Evolutionary conservation across 2,329 filamentous ascomycete species (phyloP).

Genomic region (Torrubiella hemipterigena): DNA sequence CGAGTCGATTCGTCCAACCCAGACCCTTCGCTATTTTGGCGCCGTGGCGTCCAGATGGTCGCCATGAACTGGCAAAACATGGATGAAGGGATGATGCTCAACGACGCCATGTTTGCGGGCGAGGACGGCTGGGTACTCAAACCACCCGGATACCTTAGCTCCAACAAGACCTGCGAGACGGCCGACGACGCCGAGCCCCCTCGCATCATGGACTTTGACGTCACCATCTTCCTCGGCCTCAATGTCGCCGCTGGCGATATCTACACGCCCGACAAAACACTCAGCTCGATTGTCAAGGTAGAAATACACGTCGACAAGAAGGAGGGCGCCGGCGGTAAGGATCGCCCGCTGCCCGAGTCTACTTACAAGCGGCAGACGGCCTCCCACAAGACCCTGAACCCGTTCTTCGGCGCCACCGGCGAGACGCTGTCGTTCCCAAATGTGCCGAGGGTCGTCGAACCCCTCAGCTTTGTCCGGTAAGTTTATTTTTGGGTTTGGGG

Average conservation of each 20-base stretch:
- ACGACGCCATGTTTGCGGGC: slow-evolving; percentile 92
- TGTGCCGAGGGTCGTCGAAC: slow-evolving; percentile 48
- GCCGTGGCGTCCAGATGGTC: slow-evolving; percentile 91
- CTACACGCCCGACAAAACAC: slow-evolving; percentile 17
- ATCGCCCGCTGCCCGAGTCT: slow-evolving; percentile 28
- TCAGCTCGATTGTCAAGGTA: slow-evolving; percentile 66
- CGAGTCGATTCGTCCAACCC: slow-evolving; percentile 87
- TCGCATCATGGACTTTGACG: slow-evolving; percentile 50
- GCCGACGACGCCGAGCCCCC: slow-evolving; percentile 34
- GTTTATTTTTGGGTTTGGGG: slow-evolving; percentile 14
- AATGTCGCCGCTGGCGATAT: slow-evolving; percentile 16
- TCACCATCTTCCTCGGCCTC: slow-evolving; percentile 47
- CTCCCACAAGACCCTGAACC: slow-evolving; percentile 45
- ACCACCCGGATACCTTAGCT: slow-evolving; percentile 57
- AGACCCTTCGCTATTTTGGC: slow-evolving; percentile 84
- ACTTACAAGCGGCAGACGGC: slow-evolving; percentile 49
- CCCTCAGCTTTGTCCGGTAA: slow-evolving; percentile 63
- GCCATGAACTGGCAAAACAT: slow-evolving; percentile 96
- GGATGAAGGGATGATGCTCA: slow-evolving; percentile 90
- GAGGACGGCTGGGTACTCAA: slow-evolving; percentile 79
- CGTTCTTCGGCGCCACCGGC: slow-evolving; percentile 45
- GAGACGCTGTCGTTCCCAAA: slow-evolving; percentile 46
- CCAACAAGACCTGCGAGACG: slow-evolving; percentile 23
- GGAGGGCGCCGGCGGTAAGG: slow-evolving; percentile 18
- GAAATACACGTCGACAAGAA: slow-evolving; percentile 68